Evolutionary conservation across 2,329 filamentous ascomycete genomes (phyloP), one percentile per base, ranked within the genome.

Genomic region (Dendrostoma leiphaemia): DNA sequence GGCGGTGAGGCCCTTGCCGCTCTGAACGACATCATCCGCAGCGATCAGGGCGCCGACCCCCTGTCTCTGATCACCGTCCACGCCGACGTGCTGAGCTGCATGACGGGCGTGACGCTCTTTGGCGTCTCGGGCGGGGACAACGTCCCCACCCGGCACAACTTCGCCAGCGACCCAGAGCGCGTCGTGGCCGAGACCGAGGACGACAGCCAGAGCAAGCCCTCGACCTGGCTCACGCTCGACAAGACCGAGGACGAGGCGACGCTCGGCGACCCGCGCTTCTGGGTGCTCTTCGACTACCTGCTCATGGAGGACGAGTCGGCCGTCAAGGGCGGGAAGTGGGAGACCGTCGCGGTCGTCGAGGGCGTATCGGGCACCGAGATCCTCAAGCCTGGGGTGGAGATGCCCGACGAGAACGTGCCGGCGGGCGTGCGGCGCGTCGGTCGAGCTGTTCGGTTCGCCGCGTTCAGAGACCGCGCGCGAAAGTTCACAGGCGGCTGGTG

Each of bases 1-100:
- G 94, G 94, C 45, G 94, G 90, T 21, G 83, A 89, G 56, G 94
- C 92, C 2, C 77, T 97, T 21, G 61, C 70, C 8, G 74, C 78
- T 41, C 72, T 88, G 35, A 75, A 79, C 56, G 53, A 56, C 4
- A 62, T 74, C 12, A 69, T 77, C 17, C 58, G 60, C 44, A 61
- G 72, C 24, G 48, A 61, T 24, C 53, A 60, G n/a, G 60, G 65
- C 34, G 57, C 64, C 2, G 62, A 68, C 32, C 56, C 65, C 28
- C 62, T 67, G 34, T 64, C 66, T 3, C 63, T 74, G 6, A 68
- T 79, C 12, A 63, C 64, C 35, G 75, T 85, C 38, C 85, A 89
- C 63, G 82, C 84, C 44, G 85, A 88, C 62, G 82, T 87, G 12
- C 72, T 85, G 10, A 80, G 82, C 46, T 88, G 85, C 73, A 88